Percentiles rank a stretch among this genome's conserved stretches.
phyloP scores from a whole-genome alignment of 768 basidiomycete species.

The Suillus tomentosus region DNA sequence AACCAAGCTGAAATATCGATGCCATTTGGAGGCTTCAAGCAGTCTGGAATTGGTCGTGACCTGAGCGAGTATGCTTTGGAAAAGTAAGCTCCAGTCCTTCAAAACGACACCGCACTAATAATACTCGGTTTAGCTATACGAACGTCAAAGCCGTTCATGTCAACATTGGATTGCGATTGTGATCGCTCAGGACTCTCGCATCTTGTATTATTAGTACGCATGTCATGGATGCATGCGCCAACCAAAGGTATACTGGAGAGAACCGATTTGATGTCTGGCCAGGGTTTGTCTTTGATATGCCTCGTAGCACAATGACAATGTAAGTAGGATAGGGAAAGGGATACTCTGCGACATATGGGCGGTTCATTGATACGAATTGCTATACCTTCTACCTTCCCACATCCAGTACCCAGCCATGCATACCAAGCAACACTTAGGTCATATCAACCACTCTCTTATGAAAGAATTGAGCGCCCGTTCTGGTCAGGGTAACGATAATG shows the following conservation, averaged over 20 bases:
- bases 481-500: constrained; percentile 54
- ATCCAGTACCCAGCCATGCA: too few species aligned
- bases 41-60: constrained; percentile 71
- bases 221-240: too few species aligned
- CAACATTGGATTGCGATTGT: constrained; percentile 39
- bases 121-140: constrained; percentile 44
- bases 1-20: constrained; percentile 48
- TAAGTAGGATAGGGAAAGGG: too few species aligned
- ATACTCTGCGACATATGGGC: too few species aligned
- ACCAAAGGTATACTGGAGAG: too few species aligned
- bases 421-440: too few species aligned
- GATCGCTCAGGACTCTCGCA: neutral
- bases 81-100: constrained; percentile 35
- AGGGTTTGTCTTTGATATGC: too few species aligned
- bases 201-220: neutral
- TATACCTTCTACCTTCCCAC: too few species aligned
- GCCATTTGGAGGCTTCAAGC: constrained; percentile 76
- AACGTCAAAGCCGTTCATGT: constrained; percentile 63
- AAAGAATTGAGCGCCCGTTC: constrained; percentile 82
- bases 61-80: constrained; percentile 63
- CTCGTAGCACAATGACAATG: too few species aligned
- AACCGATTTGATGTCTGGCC: too few species aligned
- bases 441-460: constrained; percentile 96
- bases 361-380: too few species aligned
- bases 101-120: neutral